Evolutionary conservation across 371 early-diverging fungal genomes (phyloP).

Genomic region (Mucor indicus): DNA sequence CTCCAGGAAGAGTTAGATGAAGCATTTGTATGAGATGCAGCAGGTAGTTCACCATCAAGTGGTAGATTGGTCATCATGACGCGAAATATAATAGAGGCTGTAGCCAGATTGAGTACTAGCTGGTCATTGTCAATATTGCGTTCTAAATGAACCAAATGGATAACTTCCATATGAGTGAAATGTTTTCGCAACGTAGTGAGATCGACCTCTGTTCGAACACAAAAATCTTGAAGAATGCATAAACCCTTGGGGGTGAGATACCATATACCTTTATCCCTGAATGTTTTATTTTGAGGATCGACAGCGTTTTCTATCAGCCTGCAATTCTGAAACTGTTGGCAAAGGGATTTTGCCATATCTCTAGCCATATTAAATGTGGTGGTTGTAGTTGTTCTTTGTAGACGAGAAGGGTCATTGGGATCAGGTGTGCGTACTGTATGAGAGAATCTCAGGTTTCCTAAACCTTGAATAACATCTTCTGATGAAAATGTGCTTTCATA

Average conservation of each 20-base stretch:
- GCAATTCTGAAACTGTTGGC: slow-evolving; percentile 62
- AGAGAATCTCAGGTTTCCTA: slow-evolving; percentile 53
- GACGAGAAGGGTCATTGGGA: slow-evolving; percentile 54
- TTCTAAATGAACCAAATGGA: slow-evolving; percentile 39
- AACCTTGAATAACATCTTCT: slow-evolving; percentile 55
- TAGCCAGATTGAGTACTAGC: slow-evolving; percentile 27
- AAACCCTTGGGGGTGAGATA: slow-evolving; percentile 61
- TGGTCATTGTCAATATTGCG: slow-evolving; percentile 45
- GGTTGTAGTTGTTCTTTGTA: slow-evolving; percentile 53
- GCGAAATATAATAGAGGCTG: slow-evolving; percentile 29
- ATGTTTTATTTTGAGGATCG: slow-evolving; percentile 49
- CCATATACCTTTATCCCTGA: slow-evolving; percentile 54
- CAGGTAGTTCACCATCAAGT: slow-evolving; percentile 34
- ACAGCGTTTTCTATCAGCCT: slow-evolving; percentile 53
- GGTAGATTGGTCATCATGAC: slow-evolving; percentile 45
- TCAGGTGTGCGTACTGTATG: slow-evolving; percentile 54
- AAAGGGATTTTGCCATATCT: slow-evolving; percentile 65
- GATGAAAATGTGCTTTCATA: slow-evolving; percentile 61
- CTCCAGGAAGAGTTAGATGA: slow-evolving; percentile 14
- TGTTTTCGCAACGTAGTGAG: slow-evolving; percentile 25
- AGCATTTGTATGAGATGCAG: slow-evolving; percentile 11
- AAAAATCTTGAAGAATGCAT: slow-evolving; percentile 54
- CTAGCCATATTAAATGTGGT: slow-evolving; percentile 64
- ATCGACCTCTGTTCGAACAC: slow-evolving; percentile 41
- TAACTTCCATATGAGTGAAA: slow-evolving; percentile 38